Base-by-base conservation (phyloP, 305 asterid species). In the Fraxinus sp. region DNA sequence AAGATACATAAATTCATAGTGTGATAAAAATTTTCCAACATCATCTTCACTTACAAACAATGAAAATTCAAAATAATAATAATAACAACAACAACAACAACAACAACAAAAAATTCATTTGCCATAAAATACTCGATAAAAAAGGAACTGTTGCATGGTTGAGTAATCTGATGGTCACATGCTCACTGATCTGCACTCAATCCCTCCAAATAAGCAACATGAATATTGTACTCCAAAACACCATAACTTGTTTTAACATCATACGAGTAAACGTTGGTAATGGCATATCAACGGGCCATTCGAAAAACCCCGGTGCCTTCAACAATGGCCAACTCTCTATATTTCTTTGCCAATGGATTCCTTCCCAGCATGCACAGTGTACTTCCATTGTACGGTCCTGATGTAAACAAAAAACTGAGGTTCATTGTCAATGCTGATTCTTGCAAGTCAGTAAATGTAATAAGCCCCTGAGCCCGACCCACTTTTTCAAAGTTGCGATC, bases 281-380 rank as follows among this genome's bases (percentile, higher is more conserved):
- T 77, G 32, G 37, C 80, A 49, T 7, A 13, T n/a, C 80, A 72
- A 6, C 30, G 72, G 20, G 72, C 80, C 80, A 77, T 13, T 14
- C 32, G 35, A 8, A 77, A 52, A 3, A 22, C 72, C 9, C 80
- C 80, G 3, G 80, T 77, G 30, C 72, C 72, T 16, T 73, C 80
- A n/a, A 77, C 80, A 0, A 77, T 55, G 5, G 80, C n/a, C 30
- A 77, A 24, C 11, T 28, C 39, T 13, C 80, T 62, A 8, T 52
- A 49, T 39, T 14, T n/a, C 24, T 14, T 49, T 49, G 35, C 41
- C 41, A 14, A 5, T 26, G 66, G 66, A 49, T 77, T 77, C 16
- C 46, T 77, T 16, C 80, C 80, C 73, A 77, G 8, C 30, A 77
- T 6, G 43, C 72, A 49, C 10, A 77, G 80, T 5, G 80, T 77